Percentiles rank a stretch among this genome's conserved stretches.
phyloP scores from a whole-genome alignment of 345 rosid genomes.

The Hibiscus trionum region DNA sequence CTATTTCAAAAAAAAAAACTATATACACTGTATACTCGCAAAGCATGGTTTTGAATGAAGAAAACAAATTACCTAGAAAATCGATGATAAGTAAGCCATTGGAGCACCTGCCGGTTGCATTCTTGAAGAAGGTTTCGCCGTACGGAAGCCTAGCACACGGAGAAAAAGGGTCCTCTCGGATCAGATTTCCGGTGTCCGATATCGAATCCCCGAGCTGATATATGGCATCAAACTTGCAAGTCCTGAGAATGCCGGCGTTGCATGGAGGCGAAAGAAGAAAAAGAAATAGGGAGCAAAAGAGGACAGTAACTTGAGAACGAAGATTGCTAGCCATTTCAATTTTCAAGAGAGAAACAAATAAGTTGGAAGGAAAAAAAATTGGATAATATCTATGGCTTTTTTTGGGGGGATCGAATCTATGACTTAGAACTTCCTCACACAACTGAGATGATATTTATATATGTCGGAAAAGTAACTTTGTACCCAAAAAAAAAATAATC shows the following conservation, averaged over 20 bases:
- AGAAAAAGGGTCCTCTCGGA: neutral
- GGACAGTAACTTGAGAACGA: neutral
- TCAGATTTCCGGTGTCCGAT: conserved; percentile 5
- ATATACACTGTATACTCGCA: neutral
- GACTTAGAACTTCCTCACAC: neutral
- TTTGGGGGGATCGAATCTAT: no score
- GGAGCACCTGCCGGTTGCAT: conserved; percentile 7
- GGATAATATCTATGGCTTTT: no score
- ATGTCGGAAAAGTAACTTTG: neutral
- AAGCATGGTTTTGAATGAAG: neutral
- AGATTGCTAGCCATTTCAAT: neutral
- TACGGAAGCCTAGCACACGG: neutral
- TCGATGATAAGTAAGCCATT: conserved; percentile 10
- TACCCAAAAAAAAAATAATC: no score
- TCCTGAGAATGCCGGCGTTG: neutral
- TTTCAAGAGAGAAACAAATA: neutral
- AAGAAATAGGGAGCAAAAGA: neutral
- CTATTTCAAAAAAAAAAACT: neutral
- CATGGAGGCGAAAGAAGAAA: neutral
- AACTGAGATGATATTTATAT: neutral
- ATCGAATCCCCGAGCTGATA: conserved; percentile 8
- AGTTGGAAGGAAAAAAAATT: no score
- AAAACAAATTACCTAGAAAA: neutral
- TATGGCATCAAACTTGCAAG: conserved; percentile 2
- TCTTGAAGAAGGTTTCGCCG: neutral